phyloP scores from a whole-genome alignment of 352 stramenopile genomes.

The Pythium rishiriense region DNA sequence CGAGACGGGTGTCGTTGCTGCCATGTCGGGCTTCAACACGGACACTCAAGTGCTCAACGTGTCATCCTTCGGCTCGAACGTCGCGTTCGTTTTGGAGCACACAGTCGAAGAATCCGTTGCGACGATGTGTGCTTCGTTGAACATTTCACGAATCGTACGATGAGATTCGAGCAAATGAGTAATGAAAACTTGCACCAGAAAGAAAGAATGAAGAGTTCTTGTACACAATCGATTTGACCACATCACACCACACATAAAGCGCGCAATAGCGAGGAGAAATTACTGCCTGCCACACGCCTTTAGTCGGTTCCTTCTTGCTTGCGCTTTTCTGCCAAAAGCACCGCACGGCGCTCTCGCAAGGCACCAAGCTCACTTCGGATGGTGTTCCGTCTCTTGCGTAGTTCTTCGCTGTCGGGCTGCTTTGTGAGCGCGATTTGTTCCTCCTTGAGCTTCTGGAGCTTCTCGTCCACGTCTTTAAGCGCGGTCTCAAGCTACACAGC shows the following conservation, averaged over 20 bases:
- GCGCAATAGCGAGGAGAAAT: not conserved
- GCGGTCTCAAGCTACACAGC: conserved; percentile 66
- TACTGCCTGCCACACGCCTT: not conserved
- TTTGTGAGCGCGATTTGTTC: conserved; percentile 82
- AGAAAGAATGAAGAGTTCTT: not conserved
- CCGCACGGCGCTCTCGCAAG: conserved; percentile 80
- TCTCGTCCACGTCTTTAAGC: conserved; percentile 79
- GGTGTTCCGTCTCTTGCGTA: conserved; percentile 81
- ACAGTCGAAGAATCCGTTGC: conserved; percentile 71
- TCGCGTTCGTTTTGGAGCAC: conserved; percentile 81
- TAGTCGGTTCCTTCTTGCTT: conserved; percentile 73
- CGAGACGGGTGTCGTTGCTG: conserved; percentile 83
- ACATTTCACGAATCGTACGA: conserved; percentile 69
- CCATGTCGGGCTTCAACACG: conserved; percentile 81
- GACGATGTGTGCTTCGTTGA: conserved; percentile 62
- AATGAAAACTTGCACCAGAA: not conserved
- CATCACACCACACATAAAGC: not conserved
- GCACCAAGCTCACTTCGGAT: conserved; percentile 84
- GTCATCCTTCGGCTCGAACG: conserved; percentile 83
- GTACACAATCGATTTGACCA: conserved; percentile 15
- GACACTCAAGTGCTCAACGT: conserved; percentile 86
- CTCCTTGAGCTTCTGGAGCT: conserved; percentile 79
- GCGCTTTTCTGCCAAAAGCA: conserved; percentile 76
- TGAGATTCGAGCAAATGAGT: conserved; percentile 8
- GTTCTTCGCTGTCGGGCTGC: conserved; percentile 74